phyloP scores from a whole-genome alignment of 768 basidiomycete species.

The Boletus sp. region DNA sequence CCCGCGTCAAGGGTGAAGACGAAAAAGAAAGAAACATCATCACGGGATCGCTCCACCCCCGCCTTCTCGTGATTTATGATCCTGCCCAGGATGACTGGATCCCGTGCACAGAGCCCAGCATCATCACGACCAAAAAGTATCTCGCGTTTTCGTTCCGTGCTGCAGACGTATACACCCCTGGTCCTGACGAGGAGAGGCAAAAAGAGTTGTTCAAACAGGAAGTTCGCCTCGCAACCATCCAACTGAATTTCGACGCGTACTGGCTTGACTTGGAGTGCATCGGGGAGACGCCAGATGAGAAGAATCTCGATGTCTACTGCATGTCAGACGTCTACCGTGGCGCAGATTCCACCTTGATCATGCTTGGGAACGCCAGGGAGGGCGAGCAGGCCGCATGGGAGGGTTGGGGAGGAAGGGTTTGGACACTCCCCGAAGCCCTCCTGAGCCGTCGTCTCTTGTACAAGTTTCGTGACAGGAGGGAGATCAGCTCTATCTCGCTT shows the following conservation, averaged over 20 bases:
- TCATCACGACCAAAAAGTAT: slow-evolving; percentile 7
- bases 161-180: slow-evolving; percentile 6
- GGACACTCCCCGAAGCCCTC: slow-evolving; percentile 15
- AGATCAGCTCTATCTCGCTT: neutral
- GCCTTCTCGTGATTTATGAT: slow-evolving; percentile 5
- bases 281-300: neutral
- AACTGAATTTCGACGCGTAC: slow-evolving; percentile 8
- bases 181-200: neutral
- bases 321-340: neutral
- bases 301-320: neutral
- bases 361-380: neutral
- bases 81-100: slow-evolving; percentile 2
- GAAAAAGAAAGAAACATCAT: neutral
- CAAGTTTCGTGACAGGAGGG: neutral
- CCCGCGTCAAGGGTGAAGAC: neutral
- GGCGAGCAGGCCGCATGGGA: neutral
- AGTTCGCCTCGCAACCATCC: slow-evolving; percentile 1
- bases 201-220: slow-evolving; percentile 5
- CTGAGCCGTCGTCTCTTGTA: slow-evolving; percentile 9
- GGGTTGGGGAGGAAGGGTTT: slow-evolving; percentile 19
- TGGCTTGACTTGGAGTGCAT: slow-evolving; percentile 21
- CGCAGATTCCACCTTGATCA: neutral
- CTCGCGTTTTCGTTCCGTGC: slow-evolving; percentile 18
- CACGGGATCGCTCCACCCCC: slow-evolving; percentile 14
- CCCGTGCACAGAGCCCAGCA: neutral